A percentile compares a stretch with the other conserved stretches of the same genome.
Conservation (phyloP, 139 green algal genomes). For the Haematococcus sp. region DNA sequence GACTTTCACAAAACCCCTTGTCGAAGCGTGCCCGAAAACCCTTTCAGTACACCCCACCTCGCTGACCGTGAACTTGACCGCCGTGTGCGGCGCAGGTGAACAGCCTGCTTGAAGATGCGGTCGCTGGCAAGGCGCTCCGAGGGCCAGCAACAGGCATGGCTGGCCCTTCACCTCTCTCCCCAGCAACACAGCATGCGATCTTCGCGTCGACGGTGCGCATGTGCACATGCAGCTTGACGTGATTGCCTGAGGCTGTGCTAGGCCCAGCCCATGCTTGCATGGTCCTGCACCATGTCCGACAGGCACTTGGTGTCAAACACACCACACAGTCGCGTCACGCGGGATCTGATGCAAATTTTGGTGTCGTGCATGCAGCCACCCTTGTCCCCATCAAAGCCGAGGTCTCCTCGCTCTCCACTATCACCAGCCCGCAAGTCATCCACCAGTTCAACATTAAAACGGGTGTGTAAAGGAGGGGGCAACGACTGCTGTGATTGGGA, state of each 20-base stretch:
- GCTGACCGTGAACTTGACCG: too few relatives aligned
- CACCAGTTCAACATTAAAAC: slow-evolving; percentile 20
- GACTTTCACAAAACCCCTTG: neutral
- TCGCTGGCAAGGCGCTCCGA: slow-evolving; percentile 60
- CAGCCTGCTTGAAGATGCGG: slow-evolving; percentile 81
- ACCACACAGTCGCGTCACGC: too few relatives aligned
- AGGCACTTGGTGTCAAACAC: too few relatives aligned
- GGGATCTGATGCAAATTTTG: too few relatives aligned
- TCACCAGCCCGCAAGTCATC: slow-evolving; percentile 44
- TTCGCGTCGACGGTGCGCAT: slow-evolving; percentile 52
- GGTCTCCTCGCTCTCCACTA: slow-evolving; percentile 57
- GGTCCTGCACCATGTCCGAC: too few relatives aligned
- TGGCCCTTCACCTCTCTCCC: slow-evolving; percentile 48
- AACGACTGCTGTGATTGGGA: too few relatives aligned
- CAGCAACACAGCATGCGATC: slow-evolving; percentile 48
- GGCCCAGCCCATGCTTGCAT: neutral
- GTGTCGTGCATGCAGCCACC: slow-evolving; percentile 80
- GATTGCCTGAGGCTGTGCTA: neutral
- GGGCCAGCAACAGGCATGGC: slow-evolving; percentile 26
- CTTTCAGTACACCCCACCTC: neutral
- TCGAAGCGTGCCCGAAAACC: too few relatives aligned
- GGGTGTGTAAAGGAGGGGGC: slow-evolving; percentile 32
- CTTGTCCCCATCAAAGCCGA: slow-evolving; percentile 77
- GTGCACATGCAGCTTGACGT: neutral
- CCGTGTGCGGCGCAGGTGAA: slow-evolving; percentile 53